Percentiles rank a stretch among this genome's conserved stretches.
These are phyloP conservation scores for Smallanthus sonchifolius DNA, from an alignment of 129 eudicot genomes.

Conservation along the genomic window DNA sequence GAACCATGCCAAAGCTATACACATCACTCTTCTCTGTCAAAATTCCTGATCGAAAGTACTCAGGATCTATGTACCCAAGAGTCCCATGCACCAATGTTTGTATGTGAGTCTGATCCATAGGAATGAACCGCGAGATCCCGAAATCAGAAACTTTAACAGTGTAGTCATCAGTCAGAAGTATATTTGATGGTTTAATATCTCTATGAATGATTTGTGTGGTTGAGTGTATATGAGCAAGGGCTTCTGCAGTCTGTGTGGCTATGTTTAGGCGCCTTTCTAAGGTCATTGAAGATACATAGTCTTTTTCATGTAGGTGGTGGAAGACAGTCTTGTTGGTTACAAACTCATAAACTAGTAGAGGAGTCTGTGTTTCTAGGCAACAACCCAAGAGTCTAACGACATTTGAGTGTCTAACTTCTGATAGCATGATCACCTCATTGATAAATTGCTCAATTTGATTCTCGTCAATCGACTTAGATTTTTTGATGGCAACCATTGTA, in stretches of 20 bases:
- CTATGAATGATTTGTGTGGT: no score
- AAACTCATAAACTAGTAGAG: constrained; percentile 1
- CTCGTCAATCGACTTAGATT: no score
- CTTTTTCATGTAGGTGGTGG: not conserved
- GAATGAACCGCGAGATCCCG: not conserved
- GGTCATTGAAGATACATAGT: not conserved
- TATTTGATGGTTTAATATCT: no score
- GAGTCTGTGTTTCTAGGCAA: not conserved
- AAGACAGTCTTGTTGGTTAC: constrained; percentile 2
- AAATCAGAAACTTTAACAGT: no score
- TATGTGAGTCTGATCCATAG: constrained; percentile 2
- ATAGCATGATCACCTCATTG: constrained; percentile 3
- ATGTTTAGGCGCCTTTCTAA: no score
- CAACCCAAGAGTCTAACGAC: not conserved
- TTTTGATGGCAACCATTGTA: no score
- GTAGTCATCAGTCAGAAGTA: no score
- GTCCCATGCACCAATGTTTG: not conserved
- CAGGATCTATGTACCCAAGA: not conserved
- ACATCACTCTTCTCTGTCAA: constrained; percentile 4
- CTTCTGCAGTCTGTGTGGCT: no score
- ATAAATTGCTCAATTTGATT: no score
- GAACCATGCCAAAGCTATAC: constrained; percentile 1
- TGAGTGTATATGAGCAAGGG: no score
- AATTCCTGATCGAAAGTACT: not conserved
- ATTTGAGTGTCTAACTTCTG: not conserved